Evolutionary conservation across 139 green algal species (phyloP).

Genomic region (Chlamydomonas eustigma): DNA sequence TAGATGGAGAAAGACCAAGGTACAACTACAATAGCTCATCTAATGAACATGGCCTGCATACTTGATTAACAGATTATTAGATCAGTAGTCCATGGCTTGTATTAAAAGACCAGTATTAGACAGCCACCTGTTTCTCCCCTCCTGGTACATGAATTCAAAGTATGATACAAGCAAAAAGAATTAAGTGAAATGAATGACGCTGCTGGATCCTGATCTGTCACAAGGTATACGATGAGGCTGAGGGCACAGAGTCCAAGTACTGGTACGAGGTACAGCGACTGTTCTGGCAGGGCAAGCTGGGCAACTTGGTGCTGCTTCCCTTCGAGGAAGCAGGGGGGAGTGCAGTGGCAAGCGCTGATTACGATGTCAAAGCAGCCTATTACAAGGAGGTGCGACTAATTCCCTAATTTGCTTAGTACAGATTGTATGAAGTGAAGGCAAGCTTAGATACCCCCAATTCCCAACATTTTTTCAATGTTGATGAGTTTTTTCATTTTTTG

Average conservation of each 20-base stretch:
- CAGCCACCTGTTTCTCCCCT: not conserved
- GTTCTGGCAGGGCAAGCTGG: constrained; percentile 48
- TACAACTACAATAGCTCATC: no score
- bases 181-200: no score
- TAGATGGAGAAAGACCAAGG: constrained; percentile 31
- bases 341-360: constrained; percentile 17
- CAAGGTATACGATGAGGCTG: not conserved
- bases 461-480: not conserved
- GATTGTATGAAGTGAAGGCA: no score
- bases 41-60: no score
- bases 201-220: no score
- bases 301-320: constrained; percentile 54
- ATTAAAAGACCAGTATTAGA: no score
- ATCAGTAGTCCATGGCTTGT: no score
- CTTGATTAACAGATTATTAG: no score
- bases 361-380: constrained; percentile 24
- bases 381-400: not conserved
- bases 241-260: constrained; percentile 11
- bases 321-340: not conserved
- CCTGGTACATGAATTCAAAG: not conserved
- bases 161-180: no score
- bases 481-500: not conserved
- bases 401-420: no score
- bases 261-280: constrained; percentile 44
- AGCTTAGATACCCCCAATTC: not conserved